Percentiles rank a stretch among this genome's conserved stretches.
Conservation (phyloP, 352 stramenopile genomes). For the Stramenopiles sp. region DNA sequence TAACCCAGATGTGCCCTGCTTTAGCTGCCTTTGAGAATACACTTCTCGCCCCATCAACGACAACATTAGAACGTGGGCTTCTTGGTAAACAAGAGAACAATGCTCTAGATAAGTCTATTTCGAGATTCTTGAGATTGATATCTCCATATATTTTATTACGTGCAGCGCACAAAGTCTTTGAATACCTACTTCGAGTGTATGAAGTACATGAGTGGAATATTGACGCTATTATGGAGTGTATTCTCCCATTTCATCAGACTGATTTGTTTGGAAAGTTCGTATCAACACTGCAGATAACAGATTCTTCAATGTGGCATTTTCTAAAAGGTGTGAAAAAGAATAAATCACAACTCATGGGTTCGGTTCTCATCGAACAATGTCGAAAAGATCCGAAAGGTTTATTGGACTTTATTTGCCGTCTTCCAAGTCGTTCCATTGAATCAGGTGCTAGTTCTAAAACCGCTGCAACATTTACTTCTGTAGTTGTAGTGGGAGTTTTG, state of each 20-base stretch:
- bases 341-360: constrained; percentile 25
- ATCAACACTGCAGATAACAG: constrained; percentile 33
- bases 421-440: too few relatives aligned
- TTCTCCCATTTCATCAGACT: constrained; percentile 40
- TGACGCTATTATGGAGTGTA: constrained; percentile 31
- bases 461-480: too few relatives aligned
- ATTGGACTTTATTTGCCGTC: not conserved
- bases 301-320: too few relatives aligned
- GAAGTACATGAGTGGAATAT: constrained; percentile 42
- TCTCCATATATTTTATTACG: constrained; percentile 34
- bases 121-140: constrained; percentile 31
- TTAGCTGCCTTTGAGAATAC: too few relatives aligned
- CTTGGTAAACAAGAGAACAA: too few relatives aligned
- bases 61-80: too few relatives aligned
- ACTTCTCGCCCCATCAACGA: too few relatives aligned
- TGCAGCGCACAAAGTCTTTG: constrained; percentile 37
- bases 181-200: constrained; percentile 36
- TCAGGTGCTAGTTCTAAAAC: too few relatives aligned
- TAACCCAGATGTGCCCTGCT: too few relatives aligned
- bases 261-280: constrained; percentile 30
- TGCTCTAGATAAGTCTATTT: constrained; percentile 28
- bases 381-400: constrained; percentile 3
- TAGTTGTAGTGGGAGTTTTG: too few relatives aligned
- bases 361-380: constrained; percentile 26
- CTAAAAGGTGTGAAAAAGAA: constrained; percentile 29